Evolutionary conservation across 495 filamentous ascomycete genomes (phyloP), one percentile per base, ranked within the genome.

Genomic region (Penicillium malachiteum): DNA sequence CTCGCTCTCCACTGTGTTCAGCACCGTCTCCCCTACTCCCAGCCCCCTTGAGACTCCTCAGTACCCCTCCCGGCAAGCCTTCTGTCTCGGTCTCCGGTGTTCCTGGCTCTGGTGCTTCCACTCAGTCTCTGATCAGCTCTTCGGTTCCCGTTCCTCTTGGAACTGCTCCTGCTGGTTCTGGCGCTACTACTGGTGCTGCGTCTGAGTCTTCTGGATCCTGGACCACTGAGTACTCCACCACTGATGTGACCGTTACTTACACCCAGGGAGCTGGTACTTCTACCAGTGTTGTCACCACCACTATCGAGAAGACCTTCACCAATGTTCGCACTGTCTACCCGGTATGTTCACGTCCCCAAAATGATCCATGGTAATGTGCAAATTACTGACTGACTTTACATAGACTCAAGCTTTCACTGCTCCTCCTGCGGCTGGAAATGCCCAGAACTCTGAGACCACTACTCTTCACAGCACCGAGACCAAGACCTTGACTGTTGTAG

Each of bases 281-380:
- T 0, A 78, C 78, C 52, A 79, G 71, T 39, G 74, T 84, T 38
- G 69, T 84, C 13, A 84, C 81, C 30, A 85, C 82, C 48, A 84
- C 81, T 16, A 75, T 84, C 57, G 66, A 78, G 66, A 68, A 69
- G 57, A 84, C 80, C 56, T 55, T 65, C 34, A 77, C 73, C 40
- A 47, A 70, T 26, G 63, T 68, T 18, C 54, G 70, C 43, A 76
- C 72, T 39, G 71, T 72, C 56, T 71, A 66, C 50, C 70, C 66
- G 26, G 75, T 78, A 69, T 50, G 75, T 68, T 44, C 16, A 12
- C 8, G 13, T 10, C 18, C 13, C 44, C 48, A 47, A 14, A n/a
- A n/a, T n/a, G n/a, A n/a, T 16, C 39, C 6, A 16, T 42, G n/a
- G 1, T 14, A 7, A 42, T 42, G 39, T 44, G 5, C 42, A 12